Evolutionary conservation across 2,329 filamentous ascomycete species (phyloP).

Genomic region (Fusarium robinianum): DNA sequence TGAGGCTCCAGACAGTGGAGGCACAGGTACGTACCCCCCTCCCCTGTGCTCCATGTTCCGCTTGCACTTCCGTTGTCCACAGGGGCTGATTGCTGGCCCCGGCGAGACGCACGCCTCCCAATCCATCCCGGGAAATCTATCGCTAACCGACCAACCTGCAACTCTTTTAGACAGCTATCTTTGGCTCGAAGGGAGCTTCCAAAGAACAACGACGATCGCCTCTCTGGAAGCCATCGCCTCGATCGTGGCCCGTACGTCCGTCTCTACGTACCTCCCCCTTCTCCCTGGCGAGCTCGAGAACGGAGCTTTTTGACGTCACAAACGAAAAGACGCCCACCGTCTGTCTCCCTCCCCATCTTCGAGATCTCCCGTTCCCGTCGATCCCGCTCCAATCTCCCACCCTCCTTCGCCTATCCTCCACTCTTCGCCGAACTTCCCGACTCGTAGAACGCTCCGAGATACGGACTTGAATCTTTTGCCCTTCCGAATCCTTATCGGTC

Average conservation of each 20-base stretch:
- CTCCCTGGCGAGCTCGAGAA: conserved; percentile 4
- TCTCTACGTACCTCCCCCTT: conserved; percentile 21
- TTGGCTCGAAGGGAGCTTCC: too few species aligned
- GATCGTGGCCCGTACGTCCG: conserved; percentile 15
- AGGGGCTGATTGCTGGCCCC: conserved; percentile 17
- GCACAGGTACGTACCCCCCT: too few species aligned
- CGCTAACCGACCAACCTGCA: conserved; percentile 15
- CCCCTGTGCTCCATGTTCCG: too few species aligned
- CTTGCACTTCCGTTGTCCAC: conserved; percentile 18
- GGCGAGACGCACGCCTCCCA: conserved; percentile 7
- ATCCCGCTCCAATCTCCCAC: conserved; percentile 23
- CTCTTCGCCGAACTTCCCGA: conserved; percentile 12
- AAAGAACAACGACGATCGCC: too few species aligned
- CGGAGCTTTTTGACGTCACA: conserved; percentile 32
- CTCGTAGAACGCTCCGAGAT: conserved; percentile 2
- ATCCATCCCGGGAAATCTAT: conserved; percentile 13
- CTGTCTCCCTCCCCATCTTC: conserved; percentile 20
- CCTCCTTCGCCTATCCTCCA: conserved; percentile 20
- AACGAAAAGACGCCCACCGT: conserved; percentile 17
- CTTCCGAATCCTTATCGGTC: not conserved
- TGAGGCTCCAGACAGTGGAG: too few species aligned
- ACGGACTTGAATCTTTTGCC: conserved; percentile 5
- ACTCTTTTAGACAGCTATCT: conserved; percentile 17
- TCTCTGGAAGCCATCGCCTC: too few species aligned
- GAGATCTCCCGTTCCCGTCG: conserved; percentile 27